Percentiles rank a stretch among this genome's conserved stretches.
phyloP scores from a whole-genome alignment of 75 land plant species.

The Gnetum montanum region DNA sequence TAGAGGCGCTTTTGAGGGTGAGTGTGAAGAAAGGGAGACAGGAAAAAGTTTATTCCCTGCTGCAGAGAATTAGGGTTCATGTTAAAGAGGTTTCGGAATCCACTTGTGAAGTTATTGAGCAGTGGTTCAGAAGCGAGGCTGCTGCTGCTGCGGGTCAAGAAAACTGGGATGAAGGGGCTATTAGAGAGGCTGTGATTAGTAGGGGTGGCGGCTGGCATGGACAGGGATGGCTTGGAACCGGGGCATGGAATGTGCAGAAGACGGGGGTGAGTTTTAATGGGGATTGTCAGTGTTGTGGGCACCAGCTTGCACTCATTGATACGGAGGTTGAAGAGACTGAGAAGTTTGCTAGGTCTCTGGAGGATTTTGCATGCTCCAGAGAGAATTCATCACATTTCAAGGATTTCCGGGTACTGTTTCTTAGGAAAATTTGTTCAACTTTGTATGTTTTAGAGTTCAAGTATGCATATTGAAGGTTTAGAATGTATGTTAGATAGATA shows the following conservation, averaged over 20 bases:
- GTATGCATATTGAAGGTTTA: no score
- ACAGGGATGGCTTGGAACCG: slow-evolving; percentile 65
- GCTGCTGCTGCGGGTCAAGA: slow-evolving; percentile 14
- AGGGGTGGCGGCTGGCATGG: slow-evolving; percentile 83
- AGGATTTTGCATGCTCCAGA: slow-evolving; percentile 41
- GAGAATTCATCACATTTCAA: slow-evolving; percentile 27
- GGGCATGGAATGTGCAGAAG: slow-evolving; percentile 42
- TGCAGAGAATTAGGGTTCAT: slow-evolving; percentile 42
- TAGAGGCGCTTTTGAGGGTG: slow-evolving; percentile 38
- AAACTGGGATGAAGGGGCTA: slow-evolving; percentile 5
- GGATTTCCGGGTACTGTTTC: slow-evolving; percentile 40
- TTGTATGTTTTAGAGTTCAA: no score
- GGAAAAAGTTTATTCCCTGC: slow-evolving; percentile 56
- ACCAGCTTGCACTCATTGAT: slow-evolving; percentile 54
- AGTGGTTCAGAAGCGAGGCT: slow-evolving; percentile 53
- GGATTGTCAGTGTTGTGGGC: slow-evolving; percentile 32
- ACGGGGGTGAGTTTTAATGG: slow-evolving; percentile 30
- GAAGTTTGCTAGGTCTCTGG: slow-evolving; percentile 40
- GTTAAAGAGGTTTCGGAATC: slow-evolving; percentile 39
- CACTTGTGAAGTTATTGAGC: slow-evolving; percentile 38
- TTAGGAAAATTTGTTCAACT: not conserved
- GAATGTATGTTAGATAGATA: no score
- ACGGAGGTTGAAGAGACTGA: slow-evolving; percentile 51
- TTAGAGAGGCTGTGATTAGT: slow-evolving; percentile 23
- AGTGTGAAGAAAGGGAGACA: slow-evolving; percentile 29